Conservation (phyloP, 148 eudicot species). For the Rhododendron williamsianum region DNA sequence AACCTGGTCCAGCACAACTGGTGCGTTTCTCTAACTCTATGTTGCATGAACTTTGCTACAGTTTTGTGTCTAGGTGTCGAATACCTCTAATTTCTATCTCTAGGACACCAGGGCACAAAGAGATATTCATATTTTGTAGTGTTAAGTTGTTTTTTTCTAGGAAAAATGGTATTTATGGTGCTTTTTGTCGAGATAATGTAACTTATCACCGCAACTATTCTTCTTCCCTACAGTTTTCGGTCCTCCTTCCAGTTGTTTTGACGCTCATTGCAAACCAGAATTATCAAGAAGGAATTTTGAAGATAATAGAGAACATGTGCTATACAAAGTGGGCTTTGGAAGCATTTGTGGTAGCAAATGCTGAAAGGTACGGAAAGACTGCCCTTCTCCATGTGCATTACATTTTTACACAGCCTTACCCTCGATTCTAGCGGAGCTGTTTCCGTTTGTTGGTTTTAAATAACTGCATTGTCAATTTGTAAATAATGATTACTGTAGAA, state of each 20-base stretch:
- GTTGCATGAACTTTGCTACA: background rate
- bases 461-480: background rate
- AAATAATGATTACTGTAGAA: background rate
- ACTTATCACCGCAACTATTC: background rate
- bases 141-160: background rate
- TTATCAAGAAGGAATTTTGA: constrained; percentile 28
- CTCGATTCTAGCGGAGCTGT: background rate
- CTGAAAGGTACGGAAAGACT: constrained; percentile 47
- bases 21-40: constrained; percentile 21
- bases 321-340: constrained; percentile 94
- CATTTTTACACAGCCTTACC: no score
- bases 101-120: background rate
- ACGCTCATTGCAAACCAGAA: constrained; percentile 75
- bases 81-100: background rate
- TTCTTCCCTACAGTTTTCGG: constrained; percentile 58
- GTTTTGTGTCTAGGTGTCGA: background rate
- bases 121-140: background rate
- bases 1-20: constrained; percentile 69
- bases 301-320: constrained; percentile 38
- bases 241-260: constrained; percentile 78
- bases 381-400: background rate
- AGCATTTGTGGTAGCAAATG: constrained; percentile 84
- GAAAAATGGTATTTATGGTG: background rate
- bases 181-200: background rate
- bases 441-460: background rate